Evolutionary conservation across 371 early-diverging fungal species (phyloP).

Genomic region (Capillidium heterosporum): DNA sequence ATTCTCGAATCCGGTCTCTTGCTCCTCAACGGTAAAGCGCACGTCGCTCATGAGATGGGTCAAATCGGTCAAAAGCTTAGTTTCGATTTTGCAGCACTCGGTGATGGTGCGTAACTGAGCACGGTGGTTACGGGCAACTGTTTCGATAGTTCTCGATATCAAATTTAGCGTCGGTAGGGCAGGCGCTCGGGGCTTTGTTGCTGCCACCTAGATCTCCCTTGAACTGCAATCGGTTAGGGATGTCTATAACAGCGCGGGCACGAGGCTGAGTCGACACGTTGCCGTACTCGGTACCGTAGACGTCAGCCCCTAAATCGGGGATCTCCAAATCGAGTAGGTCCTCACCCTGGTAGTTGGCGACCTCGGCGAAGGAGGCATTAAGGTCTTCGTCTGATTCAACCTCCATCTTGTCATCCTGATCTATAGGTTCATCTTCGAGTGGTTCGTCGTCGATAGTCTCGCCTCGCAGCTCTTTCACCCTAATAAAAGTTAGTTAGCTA

Average conservation of each 20-base stretch:
- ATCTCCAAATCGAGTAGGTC: slow-evolving; percentile 1
- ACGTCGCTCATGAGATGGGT: slow-evolving; percentile 17
- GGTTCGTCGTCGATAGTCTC: slow-evolving; percentile 8
- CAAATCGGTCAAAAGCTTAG: slow-evolving; percentile 50
- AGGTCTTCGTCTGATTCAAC: slow-evolving; percentile 2
- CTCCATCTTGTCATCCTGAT: neutral
- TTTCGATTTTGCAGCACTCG: slow-evolving; percentile 57
- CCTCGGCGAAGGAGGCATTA: neutral
- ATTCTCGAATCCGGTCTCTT: slow-evolving; percentile 15
- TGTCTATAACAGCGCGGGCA: neutral
- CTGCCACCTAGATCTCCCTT: neutral
- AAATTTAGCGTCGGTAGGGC: slow-evolving; percentile 5
- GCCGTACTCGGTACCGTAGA: neutral
- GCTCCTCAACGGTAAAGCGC: slow-evolving; percentile 12
- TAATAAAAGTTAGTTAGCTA: slow-evolving; percentile 8
- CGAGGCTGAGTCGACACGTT: neutral
- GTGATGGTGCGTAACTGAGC: slow-evolving; percentile 55
- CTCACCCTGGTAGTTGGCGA: neutral
- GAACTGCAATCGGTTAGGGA: neutral
- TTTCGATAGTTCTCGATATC: slow-evolving; percentile 24
- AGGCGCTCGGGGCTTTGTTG: neutral
- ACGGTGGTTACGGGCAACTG: slow-evolving; percentile 54
- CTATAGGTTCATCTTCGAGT: slow-evolving; percentile 9
- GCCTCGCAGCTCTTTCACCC: slow-evolving; percentile 7
- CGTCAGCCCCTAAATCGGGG: slow-evolving; percentile 6